Evolutionary conservation across 768 basidiomycete species (phyloP).

Genomic region (Rhodotorula graminis): DNA sequence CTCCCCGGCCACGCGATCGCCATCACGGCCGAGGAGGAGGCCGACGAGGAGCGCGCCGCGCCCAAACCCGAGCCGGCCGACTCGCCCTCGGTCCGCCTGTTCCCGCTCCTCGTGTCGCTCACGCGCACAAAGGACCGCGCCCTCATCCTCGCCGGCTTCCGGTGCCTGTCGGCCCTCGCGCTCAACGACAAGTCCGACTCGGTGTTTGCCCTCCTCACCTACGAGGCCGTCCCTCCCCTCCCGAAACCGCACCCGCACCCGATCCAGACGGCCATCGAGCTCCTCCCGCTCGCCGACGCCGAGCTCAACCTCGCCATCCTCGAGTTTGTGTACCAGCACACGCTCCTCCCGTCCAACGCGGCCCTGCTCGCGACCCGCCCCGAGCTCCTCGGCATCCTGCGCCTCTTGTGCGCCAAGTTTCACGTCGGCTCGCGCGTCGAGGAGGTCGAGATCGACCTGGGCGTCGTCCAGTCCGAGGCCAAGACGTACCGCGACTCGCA

Average conservation of each 20-base stretch:
- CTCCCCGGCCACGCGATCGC: conserved; percentile 27
- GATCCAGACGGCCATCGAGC: conserved; percentile 37
- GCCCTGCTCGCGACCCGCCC: conserved; percentile 26
- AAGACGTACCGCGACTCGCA: conserved; percentile 8
- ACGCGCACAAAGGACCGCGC: conserved; percentile 63
- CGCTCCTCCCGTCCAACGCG: conserved; percentile 37
- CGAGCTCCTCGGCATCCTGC: conserved; percentile 35
- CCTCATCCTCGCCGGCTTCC: conserved; percentile 64
- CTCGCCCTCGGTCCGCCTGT: conserved; percentile 53
- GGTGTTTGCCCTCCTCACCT: conserved; percentile 35
- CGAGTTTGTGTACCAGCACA: conserved; percentile 44
- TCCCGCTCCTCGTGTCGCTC: conserved; percentile 48
- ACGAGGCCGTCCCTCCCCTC: conserved; percentile 5
- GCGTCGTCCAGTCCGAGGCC: neutral
- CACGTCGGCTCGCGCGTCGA: conserved; percentile 25
- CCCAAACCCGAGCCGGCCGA: conserved; percentile 39
- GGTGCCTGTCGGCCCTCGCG: conserved; percentile 57
- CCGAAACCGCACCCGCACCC: conserved; percentile 28
- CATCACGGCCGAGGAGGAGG: neutral
- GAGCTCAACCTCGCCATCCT: conserved; percentile 34
- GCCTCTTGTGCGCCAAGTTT: conserved; percentile 30
- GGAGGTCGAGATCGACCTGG: conserved; percentile 23
- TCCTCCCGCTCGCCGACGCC: conserved; percentile 37
- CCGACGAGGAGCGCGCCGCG: conserved; percentile 17
- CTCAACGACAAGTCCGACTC: conserved; percentile 38